phyloP scores from a whole-genome alignment of 345 rosid genomes.

The Dipteronia dyeriana region DNA sequence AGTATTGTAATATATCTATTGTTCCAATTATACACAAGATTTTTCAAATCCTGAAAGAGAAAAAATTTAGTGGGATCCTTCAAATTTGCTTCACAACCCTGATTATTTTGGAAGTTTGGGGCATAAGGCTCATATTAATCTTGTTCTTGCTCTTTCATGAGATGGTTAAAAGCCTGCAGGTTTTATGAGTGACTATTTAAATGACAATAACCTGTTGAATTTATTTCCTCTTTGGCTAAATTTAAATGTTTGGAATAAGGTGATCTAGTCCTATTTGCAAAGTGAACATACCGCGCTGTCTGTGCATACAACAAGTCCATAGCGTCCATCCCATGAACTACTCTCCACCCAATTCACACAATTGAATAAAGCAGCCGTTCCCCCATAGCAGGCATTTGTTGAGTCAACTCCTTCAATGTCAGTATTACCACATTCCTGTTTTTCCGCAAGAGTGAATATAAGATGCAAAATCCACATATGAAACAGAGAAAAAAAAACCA shows the following conservation, averaged over 20 bases:
- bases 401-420: slow-evolving; percentile 99
- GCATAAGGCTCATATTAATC: not conserved
- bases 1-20: not conserved
- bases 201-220: not conserved
- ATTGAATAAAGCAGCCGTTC: slow-evolving; percentile 58
- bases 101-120: not conserved
- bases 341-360: slow-evolving; percentile 99
- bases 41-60: not conserved
- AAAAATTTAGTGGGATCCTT: not conserved
- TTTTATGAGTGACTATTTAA: not conserved
- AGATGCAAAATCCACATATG: not conserved
- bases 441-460: not conserved
- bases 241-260: not conserved
- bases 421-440: slow-evolving; percentile 82
- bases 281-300: slow-evolving; percentile 82
- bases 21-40: not conserved
- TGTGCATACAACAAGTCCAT: slow-evolving; percentile 91
- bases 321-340: slow-evolving; percentile 91
- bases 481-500: not conserved
- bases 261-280: not conserved
- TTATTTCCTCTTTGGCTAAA: not conserved
- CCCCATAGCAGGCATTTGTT: slow-evolving; percentile 91
- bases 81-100: not conserved
- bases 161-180: not conserved
- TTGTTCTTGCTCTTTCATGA: not conserved